Evolutionary conservation across 2,329 filamentous ascomycete species (phyloP), one percentile per base, ranked within the genome.

Genomic region (Colletotrichum salicis): DNA sequence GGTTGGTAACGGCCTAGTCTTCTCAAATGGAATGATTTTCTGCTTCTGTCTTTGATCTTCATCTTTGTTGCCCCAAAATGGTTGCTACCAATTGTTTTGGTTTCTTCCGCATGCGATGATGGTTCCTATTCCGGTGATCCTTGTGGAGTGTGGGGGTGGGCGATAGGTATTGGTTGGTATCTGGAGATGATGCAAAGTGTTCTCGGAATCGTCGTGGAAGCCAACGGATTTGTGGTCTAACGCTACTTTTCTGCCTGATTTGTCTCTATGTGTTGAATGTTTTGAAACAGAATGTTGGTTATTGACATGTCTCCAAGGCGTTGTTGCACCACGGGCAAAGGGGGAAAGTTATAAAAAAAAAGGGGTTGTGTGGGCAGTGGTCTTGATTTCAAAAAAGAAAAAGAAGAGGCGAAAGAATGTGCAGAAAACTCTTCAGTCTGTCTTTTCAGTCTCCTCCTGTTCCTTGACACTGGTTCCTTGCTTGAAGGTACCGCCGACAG

Each of bases 401-500:
- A 24, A 27, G 35, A 64, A 66, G 19, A 51, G n/a, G 59, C 13
- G 35, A 68, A 70, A n/a, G 22, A 33, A 27, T 31, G 37, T 62
- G 52, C 35, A 48, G 75, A 27, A n/a, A 37, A 24, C 19, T 66
- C n/a, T 76, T 74, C 74, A 80, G 65, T 73, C 77, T 74, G 76
- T 79, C 77, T 84, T 87, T 78, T 89, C 87, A 31, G 86, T 85
- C 81, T 91, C 89, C 77, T 91, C 89, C 79, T 90, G 86, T 79
- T 90, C 88, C 74, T 76, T 74, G 27, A 76, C 78, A 62, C 74
- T 79, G 63, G 71, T 75, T 59, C 67, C 67, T 57, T 75, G 75
- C 62, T 74, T 74, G 69, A 79, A 79, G 15, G 75, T 65, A 55
- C 73, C 64, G 57, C 71, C 24, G 56, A 57, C 56, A 22, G 64